Evolutionary conservation across 1,284 basidiomycete species (phyloP).

Genomic region (Rhodotorula mucilaginosa): DNA sequence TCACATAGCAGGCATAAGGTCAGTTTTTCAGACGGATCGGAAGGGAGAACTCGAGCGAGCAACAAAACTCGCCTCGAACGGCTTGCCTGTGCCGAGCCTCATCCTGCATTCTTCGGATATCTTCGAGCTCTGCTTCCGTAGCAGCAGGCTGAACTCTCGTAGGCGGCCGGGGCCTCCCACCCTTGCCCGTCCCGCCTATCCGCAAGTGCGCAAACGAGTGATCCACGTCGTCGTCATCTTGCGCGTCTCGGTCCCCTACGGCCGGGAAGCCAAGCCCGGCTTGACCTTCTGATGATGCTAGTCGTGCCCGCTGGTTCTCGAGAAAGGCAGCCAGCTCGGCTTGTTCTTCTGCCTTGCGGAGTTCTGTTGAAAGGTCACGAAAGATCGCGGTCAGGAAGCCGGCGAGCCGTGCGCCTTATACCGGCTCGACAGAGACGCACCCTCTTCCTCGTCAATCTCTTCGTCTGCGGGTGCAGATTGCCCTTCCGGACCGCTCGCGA

Average conservation of each 20-base stretch:
- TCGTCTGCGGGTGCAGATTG: slow-evolving; percentile 4
- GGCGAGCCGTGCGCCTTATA: too few species aligned
- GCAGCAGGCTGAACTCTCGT: background rate
- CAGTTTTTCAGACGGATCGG: too few species aligned
- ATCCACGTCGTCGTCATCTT: slow-evolving; percentile 23
- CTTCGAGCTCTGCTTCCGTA: background rate
- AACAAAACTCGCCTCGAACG: slow-evolving; percentile 12
- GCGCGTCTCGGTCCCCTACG: background rate
- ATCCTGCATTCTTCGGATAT: slow-evolving; percentile 11
- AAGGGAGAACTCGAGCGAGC: background rate
- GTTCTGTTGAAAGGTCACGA: background rate
- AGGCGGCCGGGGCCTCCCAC: background rate
- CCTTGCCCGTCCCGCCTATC: slow-evolving; percentile 1
- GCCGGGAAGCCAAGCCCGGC: background rate
- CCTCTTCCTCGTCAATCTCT: slow-evolving; percentile 28
- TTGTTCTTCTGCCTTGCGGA: slow-evolving; percentile 11
- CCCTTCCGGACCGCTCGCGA: background rate
- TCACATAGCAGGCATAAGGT: too few species aligned
- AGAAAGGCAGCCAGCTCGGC: slow-evolving; percentile 19
- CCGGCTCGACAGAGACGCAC: background rate
- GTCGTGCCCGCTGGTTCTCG: slow-evolving; percentile 3
- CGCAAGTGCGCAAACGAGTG: slow-evolving; percentile 26
- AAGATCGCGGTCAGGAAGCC: background rate
- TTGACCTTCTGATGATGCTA: background rate
- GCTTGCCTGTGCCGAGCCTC: slow-evolving; percentile 26